These are phyloP conservation scores for Aspergillus incahuasiensis DNA, from an alignment of 495 filamentous ascomycete genomes.

Conservation along the genomic window DNA sequence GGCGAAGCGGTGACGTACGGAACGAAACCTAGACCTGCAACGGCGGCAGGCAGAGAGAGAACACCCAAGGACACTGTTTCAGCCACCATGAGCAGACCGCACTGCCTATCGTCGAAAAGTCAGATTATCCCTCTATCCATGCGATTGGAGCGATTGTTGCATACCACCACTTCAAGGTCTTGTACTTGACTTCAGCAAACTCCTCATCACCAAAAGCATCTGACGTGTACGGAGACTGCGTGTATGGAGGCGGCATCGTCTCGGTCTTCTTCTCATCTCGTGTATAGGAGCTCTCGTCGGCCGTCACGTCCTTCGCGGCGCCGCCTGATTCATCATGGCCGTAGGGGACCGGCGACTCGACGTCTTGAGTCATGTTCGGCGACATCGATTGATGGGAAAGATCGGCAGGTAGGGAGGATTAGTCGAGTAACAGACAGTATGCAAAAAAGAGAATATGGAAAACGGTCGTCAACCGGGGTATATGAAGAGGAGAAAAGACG, in stretches of 20 bases:
- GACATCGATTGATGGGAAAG: background rate
- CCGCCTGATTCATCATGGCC: constrained; percentile 11
- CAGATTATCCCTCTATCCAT: background rate
- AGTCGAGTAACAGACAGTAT: background rate
- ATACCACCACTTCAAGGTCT: constrained; percentile 40
- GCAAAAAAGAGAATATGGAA: background rate
- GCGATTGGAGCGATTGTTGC: constrained; percentile 1
- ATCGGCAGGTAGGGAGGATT: background rate
- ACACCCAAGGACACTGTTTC: constrained; percentile 71
- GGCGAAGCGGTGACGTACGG: constrained; percentile 23
- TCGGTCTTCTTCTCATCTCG: constrained; percentile 21
- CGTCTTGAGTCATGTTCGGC: constrained; percentile 12
- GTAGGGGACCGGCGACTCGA: constrained; percentile 7
- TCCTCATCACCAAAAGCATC: constrained; percentile 42
- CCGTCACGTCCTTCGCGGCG: constrained; percentile 5
- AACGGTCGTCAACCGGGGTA: background rate
- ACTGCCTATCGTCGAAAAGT: constrained; percentile 29
- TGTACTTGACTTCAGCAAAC: constrained; percentile 39
- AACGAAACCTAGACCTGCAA: constrained; percentile 62
- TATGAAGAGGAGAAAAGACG: background rate
- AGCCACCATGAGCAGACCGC: constrained; percentile 58
- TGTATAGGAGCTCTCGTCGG: constrained; percentile 7
- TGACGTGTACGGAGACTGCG: constrained; percentile 18
- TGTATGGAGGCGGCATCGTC: constrained; percentile 10
- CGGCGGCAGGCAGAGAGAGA: constrained; percentile 59